These are phyloP conservation scores for Cercis canadensis DNA, from an alignment of 306 rosid genomes.

Conservation along the genomic window DNA sequence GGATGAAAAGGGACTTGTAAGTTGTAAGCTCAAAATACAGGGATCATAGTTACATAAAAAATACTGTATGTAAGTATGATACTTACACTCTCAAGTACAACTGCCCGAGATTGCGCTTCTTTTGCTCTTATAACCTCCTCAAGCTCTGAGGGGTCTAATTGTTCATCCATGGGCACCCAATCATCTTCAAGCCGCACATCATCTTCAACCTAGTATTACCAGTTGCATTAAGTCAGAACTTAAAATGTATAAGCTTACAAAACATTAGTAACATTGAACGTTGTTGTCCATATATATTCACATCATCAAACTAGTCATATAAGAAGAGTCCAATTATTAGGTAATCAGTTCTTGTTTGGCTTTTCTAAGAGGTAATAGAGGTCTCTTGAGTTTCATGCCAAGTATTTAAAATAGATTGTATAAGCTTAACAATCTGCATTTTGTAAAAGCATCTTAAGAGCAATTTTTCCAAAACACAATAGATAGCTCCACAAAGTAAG, in stretches of 20 bases:
- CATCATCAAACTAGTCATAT: constrained; percentile 19
- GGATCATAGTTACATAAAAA: constrained; percentile 14
- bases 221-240: constrained; percentile 36
- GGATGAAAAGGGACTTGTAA: constrained; percentile 14
- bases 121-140: constrained; percentile 82
- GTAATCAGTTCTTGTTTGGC: not conserved
- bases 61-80: constrained; percentile 3
- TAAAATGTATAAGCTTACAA: constrained; percentile 25
- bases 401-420: constrained; percentile 9
- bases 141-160: constrained; percentile 73
- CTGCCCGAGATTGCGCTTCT: constrained; percentile 93
- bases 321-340: constrained; percentile 25
- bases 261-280: constrained; percentile 29
- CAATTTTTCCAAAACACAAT: not conserved
- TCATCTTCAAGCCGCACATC: constrained; percentile 96
- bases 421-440: not conserved
- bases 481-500: not conserved
- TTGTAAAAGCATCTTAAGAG: constrained; percentile 6
- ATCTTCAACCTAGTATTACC: constrained; percentile 64
- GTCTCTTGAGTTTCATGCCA: not conserved
- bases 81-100: constrained; percentile 96
- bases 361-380: not conserved
- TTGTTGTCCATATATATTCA: not conserved
- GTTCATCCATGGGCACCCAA: constrained; percentile 97
- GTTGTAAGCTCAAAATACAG: not conserved